Base-by-base conservation (phyloP, 495 filamentous ascomycete genomes). In the Sphaerosporella brunnea region DNA sequence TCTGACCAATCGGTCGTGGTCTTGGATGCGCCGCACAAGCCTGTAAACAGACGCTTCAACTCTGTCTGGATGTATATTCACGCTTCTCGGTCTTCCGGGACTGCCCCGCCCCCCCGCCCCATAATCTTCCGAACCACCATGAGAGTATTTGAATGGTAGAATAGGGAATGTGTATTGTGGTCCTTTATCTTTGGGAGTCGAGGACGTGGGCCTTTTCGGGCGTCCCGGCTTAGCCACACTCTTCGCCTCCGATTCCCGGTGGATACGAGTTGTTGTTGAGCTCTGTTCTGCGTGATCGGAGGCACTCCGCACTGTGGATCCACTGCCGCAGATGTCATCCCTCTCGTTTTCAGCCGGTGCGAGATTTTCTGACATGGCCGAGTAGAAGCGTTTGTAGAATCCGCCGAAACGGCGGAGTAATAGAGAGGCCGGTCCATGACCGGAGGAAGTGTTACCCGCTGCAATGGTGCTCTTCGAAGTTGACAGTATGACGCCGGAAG, bases 301-400 rank as follows among this genome's bases (percentile, higher is more conserved):
- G 28, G 7, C 28, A 13, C 35, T 18, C 4, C 18, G 9, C 4
- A 37, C 9, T 37, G 15, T 18, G 7, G 16, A 11, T 15, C 35
- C 35, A 18, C 35, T 37, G 35, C 35, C 35, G 16, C 35, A 37
- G 8, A 37, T 37, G 15, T 37, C 15, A 18, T 15, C 16, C 35
- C 8, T 37, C 5, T 15, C 35, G 18, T 9, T 18, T 7, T 4
- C 8, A 7, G 35, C 35, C 48, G 23, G 49, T 36, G 28, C 32
- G 8, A n/a, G 45, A 13, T 7, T 36, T 25, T 28, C 37, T 11
- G 50, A 45, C 16, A 60, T 43, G 2, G 49, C 26, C 18, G 57
- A 60, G 25, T 60, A 60, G 28, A 60, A 60, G 15, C 57, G 47
- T 23, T 48, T 48, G 30, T 60, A 60, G 44, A 60, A 60, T 13